These are phyloP conservation scores for Botrytis galanthina DNA, from an alignment of 2,329 filamentous ascomycete genomes.

Conservation along the genomic window DNA sequence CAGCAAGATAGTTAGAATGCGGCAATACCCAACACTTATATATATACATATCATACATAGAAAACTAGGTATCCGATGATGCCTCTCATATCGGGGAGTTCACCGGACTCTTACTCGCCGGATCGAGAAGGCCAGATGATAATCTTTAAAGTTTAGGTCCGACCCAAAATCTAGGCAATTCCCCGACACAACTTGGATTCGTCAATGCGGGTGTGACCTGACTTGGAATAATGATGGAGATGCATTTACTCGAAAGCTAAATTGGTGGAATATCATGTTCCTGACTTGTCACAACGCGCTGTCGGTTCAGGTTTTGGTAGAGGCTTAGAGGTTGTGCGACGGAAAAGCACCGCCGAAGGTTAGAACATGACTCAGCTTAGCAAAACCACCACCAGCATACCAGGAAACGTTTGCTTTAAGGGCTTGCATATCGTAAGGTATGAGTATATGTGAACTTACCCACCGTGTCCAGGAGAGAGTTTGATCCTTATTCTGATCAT, in stretches of 20 bases:
- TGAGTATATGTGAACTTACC: too few relatives aligned
- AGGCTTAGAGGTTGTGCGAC: constrained; percentile 6
- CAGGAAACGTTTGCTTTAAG: neutral
- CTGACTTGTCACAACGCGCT: constrained; percentile 3
- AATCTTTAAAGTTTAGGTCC: constrained; percentile 9
- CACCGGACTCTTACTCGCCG: neutral
- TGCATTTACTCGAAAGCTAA: neutral
- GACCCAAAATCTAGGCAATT: constrained; percentile 2
- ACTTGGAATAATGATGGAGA: neutral
- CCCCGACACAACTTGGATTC: neutral
- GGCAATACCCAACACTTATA: constrained; percentile 12
- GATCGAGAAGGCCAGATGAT: constrained; percentile 20
- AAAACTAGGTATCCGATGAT: neutral
- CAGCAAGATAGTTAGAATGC: neutral
- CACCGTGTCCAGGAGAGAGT: too few relatives aligned
- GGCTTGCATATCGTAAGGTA: too few relatives aligned
- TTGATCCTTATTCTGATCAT: too few relatives aligned
- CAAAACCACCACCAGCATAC: neutral
- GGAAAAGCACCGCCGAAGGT: neutral
- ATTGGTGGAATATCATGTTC: neutral
- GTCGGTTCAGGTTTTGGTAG: neutral
- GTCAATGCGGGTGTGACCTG: constrained; percentile 17
- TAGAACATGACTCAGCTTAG: constrained; percentile 10
- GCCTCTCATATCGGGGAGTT: neutral
- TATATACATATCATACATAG: neutral